These are phyloP conservation scores for Jaapia argillacea DNA, from an alignment of 768 basidiomycete species.

Conservation along the genomic window DNA sequence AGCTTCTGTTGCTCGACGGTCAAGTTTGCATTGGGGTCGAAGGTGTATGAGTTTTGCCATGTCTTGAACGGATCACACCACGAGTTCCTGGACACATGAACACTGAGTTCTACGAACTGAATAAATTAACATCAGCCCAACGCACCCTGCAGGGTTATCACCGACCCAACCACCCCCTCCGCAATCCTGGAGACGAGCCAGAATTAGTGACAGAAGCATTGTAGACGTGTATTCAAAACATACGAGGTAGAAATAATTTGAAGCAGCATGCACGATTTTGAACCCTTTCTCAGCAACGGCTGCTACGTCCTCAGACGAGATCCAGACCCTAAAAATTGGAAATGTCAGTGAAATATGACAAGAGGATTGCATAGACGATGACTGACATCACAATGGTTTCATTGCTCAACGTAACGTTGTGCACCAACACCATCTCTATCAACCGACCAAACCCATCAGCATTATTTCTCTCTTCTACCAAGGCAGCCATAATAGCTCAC, in stretches of 20 bases:
- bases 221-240: slow-evolving; percentile 6
- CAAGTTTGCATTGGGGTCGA: slow-evolving; percentile 58
- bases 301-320: slow-evolving; percentile 48
- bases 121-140: slow-evolving; percentile 1
- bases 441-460: neutral
- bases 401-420: slow-evolving; percentile 22
- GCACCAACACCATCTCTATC: slow-evolving; percentile 25
- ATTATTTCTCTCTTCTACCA: neutral
- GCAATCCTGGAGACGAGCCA: slow-evolving; percentile 35
- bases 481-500: slow-evolving; percentile 9
- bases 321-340: slow-evolving; percentile 50
- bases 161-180: slow-evolving; percentile 69
- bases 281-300: slow-evolving; percentile 52
- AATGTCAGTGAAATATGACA: slow-evolving; percentile 3
- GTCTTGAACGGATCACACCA: slow-evolving; percentile 79
- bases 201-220: neutral
- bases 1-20: slow-evolving; percentile 34
- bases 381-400: slow-evolving; percentile 48
- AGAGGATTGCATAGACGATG: neutral
- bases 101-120: neutral
- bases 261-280: slow-evolving; percentile 56
- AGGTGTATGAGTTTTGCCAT: slow-evolving; percentile 67
- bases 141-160: slow-evolving; percentile 30
- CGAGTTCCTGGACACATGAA: slow-evolving; percentile 30
- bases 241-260: slow-evolving; percentile 71